phyloP scores from a whole-genome alignment of 2,329 filamentous ascomycete genomes.

The Microcyclosporella mali region DNA sequence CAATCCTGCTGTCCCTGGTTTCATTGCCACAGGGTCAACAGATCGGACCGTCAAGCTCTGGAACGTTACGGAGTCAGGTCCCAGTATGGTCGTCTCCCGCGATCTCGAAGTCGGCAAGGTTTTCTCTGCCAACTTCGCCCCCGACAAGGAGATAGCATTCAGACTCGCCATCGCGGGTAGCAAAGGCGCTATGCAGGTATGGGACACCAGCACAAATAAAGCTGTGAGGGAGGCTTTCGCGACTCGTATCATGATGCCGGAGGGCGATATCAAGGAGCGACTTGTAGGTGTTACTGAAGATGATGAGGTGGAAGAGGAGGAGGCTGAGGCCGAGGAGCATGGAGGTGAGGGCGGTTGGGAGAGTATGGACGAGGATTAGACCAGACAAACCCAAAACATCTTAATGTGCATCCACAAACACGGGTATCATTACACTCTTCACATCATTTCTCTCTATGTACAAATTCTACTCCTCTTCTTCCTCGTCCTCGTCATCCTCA shows the following conservation, averaged over 20 bases:
- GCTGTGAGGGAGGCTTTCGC: slow-evolving; percentile 82
- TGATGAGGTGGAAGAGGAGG: slow-evolving; percentile 57
- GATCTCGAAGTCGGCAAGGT: slow-evolving; percentile 93
- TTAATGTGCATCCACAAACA: neutral
- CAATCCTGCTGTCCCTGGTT: slow-evolving; percentile 83
- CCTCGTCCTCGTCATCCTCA: slow-evolving; percentile 78
- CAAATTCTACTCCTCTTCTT: slow-evolving; percentile 3
- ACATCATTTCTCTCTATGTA: neutral
- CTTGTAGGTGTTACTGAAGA: slow-evolving; percentile 65
- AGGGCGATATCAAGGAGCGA: slow-evolving; percentile 63
- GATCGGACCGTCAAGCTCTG: slow-evolving; percentile 96
- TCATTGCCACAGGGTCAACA: slow-evolving; percentile 85
- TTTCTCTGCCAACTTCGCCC: slow-evolving; percentile 84
- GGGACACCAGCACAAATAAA: slow-evolving; percentile 92
- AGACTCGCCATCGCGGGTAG: slow-evolving; percentile 88
- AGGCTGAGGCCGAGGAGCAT: slow-evolving; percentile 49
- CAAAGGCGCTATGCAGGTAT: slow-evolving; percentile 86
- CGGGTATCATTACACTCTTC: slow-evolving; percentile 8
- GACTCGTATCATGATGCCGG: slow-evolving; percentile 54
- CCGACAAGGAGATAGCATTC: slow-evolving; percentile 86
- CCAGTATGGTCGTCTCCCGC: slow-evolving; percentile 82
- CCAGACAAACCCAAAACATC: neutral
- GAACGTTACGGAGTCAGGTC: slow-evolving; percentile 73
- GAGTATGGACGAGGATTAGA: slow-evolving; percentile 33
- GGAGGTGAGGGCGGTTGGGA: slow-evolving; percentile 32